Conservation (phyloP, 192 early-diverging fungal species). For the Mortierella antarctica region DNA sequence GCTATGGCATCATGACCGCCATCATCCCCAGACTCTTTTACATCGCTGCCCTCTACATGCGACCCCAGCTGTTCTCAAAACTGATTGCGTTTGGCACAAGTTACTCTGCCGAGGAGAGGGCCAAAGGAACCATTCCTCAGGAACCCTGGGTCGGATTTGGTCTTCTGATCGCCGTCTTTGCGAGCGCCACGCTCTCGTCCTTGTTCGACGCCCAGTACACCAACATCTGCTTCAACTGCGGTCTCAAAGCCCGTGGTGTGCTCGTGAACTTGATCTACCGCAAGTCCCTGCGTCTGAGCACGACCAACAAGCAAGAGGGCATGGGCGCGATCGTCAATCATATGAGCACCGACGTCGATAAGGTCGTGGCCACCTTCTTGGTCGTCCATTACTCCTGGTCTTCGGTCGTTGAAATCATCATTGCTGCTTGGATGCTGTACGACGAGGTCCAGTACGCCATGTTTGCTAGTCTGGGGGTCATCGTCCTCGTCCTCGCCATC, state of each 20-base stretch:
- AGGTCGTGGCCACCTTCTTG: slow-evolving; percentile 19
- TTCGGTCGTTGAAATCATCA: slow-evolving; percentile 24
- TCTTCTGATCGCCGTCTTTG: slow-evolving; percentile 30
- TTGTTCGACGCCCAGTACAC: slow-evolving; percentile 41
- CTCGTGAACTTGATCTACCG: slow-evolving; percentile 67
- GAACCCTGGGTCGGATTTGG: slow-evolving; percentile 29
- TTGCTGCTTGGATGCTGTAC: slow-evolving; percentile 34
- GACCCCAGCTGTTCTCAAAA: slow-evolving; percentile 24
- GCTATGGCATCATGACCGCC: slow-evolving; percentile 29
- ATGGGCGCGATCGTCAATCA: slow-evolving; percentile 73
- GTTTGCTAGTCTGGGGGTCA: slow-evolving; percentile 46
- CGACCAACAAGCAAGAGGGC: slow-evolving; percentile 67
- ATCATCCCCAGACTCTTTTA: slow-evolving; percentile 19
- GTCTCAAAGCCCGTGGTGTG: slow-evolving; percentile 62
- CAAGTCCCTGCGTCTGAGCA: slow-evolving; percentile 64
- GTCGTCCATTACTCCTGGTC: slow-evolving; percentile 44
- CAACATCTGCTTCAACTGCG: slow-evolving; percentile 30
- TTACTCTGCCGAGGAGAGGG: slow-evolving; percentile 3
- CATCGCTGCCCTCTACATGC: slow-evolving; percentile 13
- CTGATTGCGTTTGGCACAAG: slow-evolving; percentile 29
- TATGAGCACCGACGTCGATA: slow-evolving; percentile 62
- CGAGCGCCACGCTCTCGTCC: neutral
- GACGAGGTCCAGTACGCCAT: slow-evolving; percentile 29
- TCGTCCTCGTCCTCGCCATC: slow-evolving; percentile 4
- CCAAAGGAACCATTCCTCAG: neutral